Conservation (phyloP, 768 basidiomycete genomes). For the Leccinum barrowsii region DNA sequence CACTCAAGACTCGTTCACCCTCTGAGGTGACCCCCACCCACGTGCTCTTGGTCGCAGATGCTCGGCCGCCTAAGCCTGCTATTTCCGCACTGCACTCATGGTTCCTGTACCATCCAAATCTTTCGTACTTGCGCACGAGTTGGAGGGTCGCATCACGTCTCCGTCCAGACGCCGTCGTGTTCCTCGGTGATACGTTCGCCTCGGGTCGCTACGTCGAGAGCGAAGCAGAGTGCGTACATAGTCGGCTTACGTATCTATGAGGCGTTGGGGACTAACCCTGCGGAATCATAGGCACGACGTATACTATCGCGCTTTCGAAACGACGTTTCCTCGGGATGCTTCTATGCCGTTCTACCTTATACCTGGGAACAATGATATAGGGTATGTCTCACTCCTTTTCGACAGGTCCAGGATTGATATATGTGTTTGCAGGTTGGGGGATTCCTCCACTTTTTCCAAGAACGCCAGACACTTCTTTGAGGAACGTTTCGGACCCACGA, state of each 20-base stretch:
- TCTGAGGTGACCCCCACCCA: conserved; percentile 39
- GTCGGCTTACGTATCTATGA: conserved; percentile 11
- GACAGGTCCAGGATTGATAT: not conserved
- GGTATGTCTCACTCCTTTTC: conserved; percentile 36
- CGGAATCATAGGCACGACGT: conserved; percentile 49
- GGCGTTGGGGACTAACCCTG: conserved; percentile 1
- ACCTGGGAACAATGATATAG: conserved; percentile 82
- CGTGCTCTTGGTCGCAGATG: conserved; percentile 67
- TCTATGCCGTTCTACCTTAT: conserved; percentile 50
- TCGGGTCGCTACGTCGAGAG: conserved; percentile 52
- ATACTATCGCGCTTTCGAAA: conserved; percentile 59
- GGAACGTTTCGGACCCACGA: conserved; percentile 64
- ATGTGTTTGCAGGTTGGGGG: conserved; percentile 45
- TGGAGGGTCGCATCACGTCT: conserved; percentile 63
- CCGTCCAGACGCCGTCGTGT: conserved; percentile 63
- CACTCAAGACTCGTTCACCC: conserved; percentile 12
- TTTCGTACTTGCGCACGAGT: conserved; percentile 60
- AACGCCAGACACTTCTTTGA: conserved; percentile 57
- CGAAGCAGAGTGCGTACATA: conserved; percentile 51
- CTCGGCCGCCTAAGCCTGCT: conserved; percentile 49
- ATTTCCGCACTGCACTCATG: conserved; percentile 35
- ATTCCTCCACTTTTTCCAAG: conserved; percentile 46
- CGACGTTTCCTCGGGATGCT: conserved; percentile 48
- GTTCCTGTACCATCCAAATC: conserved; percentile 44
- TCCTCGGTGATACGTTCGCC: conserved; percentile 75